phyloP scores from a whole-genome alignment of 805 yeast genomes.

The Metschnikowia chrysomelidarum region DNA sequence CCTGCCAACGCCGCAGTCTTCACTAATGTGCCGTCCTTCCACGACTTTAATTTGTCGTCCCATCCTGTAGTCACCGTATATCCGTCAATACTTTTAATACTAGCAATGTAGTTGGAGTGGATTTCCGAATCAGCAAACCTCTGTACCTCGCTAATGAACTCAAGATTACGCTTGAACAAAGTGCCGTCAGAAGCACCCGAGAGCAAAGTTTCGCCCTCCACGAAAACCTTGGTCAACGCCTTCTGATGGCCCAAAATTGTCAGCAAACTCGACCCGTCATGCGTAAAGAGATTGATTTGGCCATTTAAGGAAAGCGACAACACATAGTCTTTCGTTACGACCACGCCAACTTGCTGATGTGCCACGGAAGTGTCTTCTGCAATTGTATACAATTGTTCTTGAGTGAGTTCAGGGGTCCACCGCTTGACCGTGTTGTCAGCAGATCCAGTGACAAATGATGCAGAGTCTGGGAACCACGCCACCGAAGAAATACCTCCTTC shows the following conservation, averaged over 20 bases:
- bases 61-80: slow-evolving; percentile 64
- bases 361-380: slow-evolving; percentile 36
- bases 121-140: slow-evolving; percentile 27
- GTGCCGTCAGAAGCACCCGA: slow-evolving; percentile 87
- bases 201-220: slow-evolving; percentile 28
- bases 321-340: slow-evolving; percentile 56
- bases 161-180: slow-evolving; percentile 56
- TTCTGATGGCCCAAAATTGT: slow-evolving; percentile 76
- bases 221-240: slow-evolving; percentile 61
- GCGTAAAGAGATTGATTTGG: slow-evolving; percentile 56
- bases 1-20: slow-evolving; percentile 18
- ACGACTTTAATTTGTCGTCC: slow-evolving; percentile 72
- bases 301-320: slow-evolving; percentile 74
- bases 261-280: slow-evolving; percentile 34
- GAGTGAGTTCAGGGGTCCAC: slow-evolving; percentile 50
- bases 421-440: slow-evolving; percentile 76
- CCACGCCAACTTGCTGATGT: slow-evolving; percentile 79
- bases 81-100: slow-evolving; percentile 34
- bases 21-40: slow-evolving; percentile 23
- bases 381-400: slow-evolving; percentile 47
- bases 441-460: slow-evolving; percentile 70
- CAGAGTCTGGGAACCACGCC: slow-evolving; percentile 60
- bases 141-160: slow-evolving; percentile 12
- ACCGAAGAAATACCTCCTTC: slow-evolving; percentile 80
- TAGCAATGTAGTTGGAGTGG: slow-evolving; percentile 69